phyloP scores from a whole-genome alignment of 257 asterid genomes.

The Nicotiana tabacum region DNA sequence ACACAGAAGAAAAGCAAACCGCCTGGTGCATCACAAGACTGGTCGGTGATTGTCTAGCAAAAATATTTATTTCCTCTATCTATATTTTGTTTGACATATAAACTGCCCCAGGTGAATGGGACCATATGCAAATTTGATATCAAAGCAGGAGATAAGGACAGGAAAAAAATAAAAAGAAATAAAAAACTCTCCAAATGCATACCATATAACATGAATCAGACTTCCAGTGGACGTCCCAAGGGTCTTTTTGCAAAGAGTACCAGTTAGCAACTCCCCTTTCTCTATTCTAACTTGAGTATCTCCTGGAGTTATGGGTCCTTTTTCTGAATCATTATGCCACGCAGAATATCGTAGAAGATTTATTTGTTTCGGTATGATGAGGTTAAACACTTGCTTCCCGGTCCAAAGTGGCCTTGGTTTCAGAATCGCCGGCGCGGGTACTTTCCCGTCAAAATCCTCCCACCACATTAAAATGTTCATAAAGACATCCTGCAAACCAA shows the following conservation, averaged over 20 bases:
- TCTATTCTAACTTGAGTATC: slow-evolving; percentile 96
- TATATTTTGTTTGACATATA: neutral
- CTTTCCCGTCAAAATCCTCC: slow-evolving; percentile 99
- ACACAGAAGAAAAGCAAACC: neutral
- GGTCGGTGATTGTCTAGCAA: neutral
- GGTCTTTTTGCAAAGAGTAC: slow-evolving; percentile 95
- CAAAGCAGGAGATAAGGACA: neutral
- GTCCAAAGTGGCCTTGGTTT: slow-evolving; percentile 99
- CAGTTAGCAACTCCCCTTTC: slow-evolving; percentile 90
- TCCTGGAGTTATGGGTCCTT: slow-evolving; percentile 89
- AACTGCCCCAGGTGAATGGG: neutral
- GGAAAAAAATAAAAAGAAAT: neutral
- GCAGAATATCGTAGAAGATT: slow-evolving; percentile 84
- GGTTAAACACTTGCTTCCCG: slow-evolving; percentile 93
- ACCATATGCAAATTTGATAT: neutral
- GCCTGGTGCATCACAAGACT: neutral
- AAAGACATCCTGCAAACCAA: slow-evolving; percentile 73
- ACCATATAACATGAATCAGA: slow-evolving; percentile 98
- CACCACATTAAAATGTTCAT: slow-evolving; percentile 99
- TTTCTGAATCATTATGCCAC: slow-evolving; percentile 89
- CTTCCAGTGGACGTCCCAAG: slow-evolving; percentile 97
- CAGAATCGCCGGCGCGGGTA: slow-evolving; percentile 94
- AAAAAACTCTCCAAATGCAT: slow-evolving; percentile 6
- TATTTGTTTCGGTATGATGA: slow-evolving; percentile 90
- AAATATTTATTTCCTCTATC: neutral